Conservation (phyloP, 179 eudicot species). For the Pouteria campechiana region DNA sequence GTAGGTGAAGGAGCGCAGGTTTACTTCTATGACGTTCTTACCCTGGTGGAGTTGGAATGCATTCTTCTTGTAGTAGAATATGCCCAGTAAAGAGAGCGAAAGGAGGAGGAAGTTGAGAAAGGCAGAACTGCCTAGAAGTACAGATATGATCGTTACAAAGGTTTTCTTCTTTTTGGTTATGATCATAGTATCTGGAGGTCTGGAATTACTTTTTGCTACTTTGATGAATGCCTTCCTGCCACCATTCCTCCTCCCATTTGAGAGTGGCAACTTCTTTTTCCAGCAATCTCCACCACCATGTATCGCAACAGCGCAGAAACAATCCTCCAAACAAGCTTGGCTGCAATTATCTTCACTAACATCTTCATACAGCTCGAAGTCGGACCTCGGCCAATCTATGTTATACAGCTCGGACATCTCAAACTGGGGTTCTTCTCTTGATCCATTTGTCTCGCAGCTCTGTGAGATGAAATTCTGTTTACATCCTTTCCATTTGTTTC, state of each 20-base stretch:
- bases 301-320: constrained; percentile 13
- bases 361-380: constrained; percentile 2
- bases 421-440: not conserved
- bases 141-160: constrained; percentile 3
- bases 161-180: constrained; percentile 2
- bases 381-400: constrained; percentile 15
- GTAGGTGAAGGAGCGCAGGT: constrained; percentile 8
- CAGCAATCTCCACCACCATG: constrained; percentile 4
- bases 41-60: not conserved
- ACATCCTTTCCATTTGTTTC: constrained; percentile 17
- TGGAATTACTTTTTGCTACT: constrained; percentile 1
- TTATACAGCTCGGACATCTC: constrained; percentile 2
- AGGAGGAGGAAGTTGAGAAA: constrained; percentile 2
- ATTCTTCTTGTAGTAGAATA: constrained; percentile 2
- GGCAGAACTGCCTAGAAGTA: constrained; percentile 11
- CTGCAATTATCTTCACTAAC: constrained; percentile 2
- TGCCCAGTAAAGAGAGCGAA: not conserved
- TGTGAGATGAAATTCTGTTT: constrained; percentile 10
- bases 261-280: constrained; percentile 15
- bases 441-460: constrained; percentile 3
- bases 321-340: constrained; percentile 11
- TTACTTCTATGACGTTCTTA: not conserved
- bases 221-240: constrained; percentile 8
- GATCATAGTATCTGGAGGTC: not conserved
- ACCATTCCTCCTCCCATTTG: constrained; percentile 2